Conservation (phyloP, 768 basidiomycete genomes). For the Rhodotorula babjevae region DNA sequence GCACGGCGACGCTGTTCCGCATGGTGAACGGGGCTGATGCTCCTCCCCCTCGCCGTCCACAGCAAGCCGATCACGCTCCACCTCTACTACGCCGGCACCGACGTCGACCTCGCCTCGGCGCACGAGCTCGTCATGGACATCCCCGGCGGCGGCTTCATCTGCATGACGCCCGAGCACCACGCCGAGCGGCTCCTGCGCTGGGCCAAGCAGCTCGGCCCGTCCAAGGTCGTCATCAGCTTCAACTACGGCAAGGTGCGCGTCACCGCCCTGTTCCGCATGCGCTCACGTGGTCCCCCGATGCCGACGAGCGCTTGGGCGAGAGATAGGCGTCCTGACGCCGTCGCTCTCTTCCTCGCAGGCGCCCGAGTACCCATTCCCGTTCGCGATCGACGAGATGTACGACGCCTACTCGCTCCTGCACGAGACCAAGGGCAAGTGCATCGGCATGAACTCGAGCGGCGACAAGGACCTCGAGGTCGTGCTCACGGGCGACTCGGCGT, state of each 20-base stretch:
- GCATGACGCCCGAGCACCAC: conserved; percentile 93
- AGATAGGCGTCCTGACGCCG: too few relatives aligned
- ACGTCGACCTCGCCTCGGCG: conserved; percentile 59
- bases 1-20: too few relatives aligned
- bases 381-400: conserved; percentile 89
- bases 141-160: conserved; percentile 94
- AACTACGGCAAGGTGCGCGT: conserved; percentile 91
- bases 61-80: conserved; percentile 75
- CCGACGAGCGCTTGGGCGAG: too few relatives aligned
- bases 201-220: conserved; percentile 61
- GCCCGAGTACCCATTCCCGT: conserved; percentile 84
- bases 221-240: conserved; percentile 73
- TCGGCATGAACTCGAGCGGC: conserved; percentile 65
- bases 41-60: not conserved
- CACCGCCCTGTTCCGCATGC: not conserved
- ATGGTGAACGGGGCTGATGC: not conserved
- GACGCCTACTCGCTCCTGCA: conserved; percentile 78
- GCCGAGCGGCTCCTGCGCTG: conserved; percentile 86
- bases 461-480: conserved; percentile 52
- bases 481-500: conserved; percentile 95
- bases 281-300: too few relatives aligned
- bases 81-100: conserved; percentile 73
- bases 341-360: conserved; percentile 10
- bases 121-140: conserved; percentile 85
- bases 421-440: conserved; percentile 68